Evolutionary conservation across 345 rosid species (phyloP).

Genomic region (Noccaea caerulescens): DNA sequence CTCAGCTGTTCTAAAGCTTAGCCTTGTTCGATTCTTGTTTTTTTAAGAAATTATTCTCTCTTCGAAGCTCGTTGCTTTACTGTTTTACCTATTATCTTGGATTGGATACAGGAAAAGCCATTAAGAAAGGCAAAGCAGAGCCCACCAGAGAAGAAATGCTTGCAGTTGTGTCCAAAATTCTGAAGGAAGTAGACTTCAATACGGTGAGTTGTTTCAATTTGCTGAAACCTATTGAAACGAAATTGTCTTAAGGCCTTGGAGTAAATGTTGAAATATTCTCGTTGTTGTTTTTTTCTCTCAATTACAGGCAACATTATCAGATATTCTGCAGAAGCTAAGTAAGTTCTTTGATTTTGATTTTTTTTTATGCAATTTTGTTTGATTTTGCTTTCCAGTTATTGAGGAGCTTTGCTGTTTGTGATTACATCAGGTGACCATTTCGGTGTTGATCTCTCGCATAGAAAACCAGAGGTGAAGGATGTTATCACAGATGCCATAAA

Average conservation of each 20-base stretch:
- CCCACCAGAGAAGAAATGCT: constrained; percentile 92
- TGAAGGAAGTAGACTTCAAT: constrained; percentile 95
- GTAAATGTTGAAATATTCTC: constrained; percentile 19
- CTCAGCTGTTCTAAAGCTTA: constrained; percentile 12
- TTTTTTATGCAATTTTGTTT: neutral
- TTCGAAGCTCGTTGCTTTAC: neutral
- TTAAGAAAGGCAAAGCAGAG: constrained; percentile 66
- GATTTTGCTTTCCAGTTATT: neutral
- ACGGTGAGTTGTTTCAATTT: constrained; percentile 61
- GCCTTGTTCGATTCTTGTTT: neutral
- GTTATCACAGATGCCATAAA: constrained; percentile 88
- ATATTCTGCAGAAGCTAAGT: constrained; percentile 86
- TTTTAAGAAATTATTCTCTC: neutral
- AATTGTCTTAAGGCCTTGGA: neutral
- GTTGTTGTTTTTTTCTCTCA: constrained; percentile 1
- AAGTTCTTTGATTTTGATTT: constrained; percentile 29
- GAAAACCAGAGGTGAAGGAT: constrained; percentile 92
- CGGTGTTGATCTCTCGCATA: constrained; percentile 66
- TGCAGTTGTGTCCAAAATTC: constrained; percentile 75
- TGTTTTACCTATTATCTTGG: constrained; percentile 29
- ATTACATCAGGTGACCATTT: constrained; percentile 68
- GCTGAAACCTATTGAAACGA: neutral
- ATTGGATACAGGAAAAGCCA: constrained; percentile 63
- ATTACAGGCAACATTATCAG: constrained; percentile 88
- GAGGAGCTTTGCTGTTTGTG: constrained; percentile 8